Conservation (phyloP, 805 yeast species). For the Isabelozyma rhagii region DNA sequence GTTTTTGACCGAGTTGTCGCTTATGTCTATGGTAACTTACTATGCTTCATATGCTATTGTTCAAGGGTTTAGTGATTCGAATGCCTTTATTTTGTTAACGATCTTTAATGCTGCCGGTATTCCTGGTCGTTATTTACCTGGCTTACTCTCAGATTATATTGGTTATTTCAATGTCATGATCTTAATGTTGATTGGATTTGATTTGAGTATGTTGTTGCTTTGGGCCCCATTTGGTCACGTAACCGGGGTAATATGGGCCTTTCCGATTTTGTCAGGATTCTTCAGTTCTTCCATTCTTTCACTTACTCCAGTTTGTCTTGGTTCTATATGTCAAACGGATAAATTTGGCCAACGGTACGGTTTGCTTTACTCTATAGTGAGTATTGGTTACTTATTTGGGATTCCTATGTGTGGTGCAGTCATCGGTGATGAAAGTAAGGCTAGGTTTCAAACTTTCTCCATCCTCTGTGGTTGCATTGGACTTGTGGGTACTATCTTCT, state of each 20-base stretch:
- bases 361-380: slow-evolving; percentile 57
- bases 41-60: slow-evolving; percentile 55
- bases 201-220: slow-evolving; percentile 47
- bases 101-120: slow-evolving; percentile 46
- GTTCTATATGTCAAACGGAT: slow-evolving; percentile 58
- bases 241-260: slow-evolving; percentile 44
- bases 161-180: slow-evolving; percentile 61
- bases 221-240: slow-evolving; percentile 65
- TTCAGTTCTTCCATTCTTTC: slow-evolving; percentile 61
- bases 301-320: slow-evolving; percentile 66
- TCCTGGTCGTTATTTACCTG: slow-evolving; percentile 55
- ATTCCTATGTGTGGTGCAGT: slow-evolving; percentile 35
- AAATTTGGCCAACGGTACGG: slow-evolving; percentile 72
- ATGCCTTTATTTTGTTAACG: slow-evolving; percentile 44
- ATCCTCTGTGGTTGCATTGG: slow-evolving; percentile 24
- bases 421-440: slow-evolving; percentile 27
- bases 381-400: slow-evolving; percentile 38
- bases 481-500: background rate
- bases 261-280: slow-evolving; percentile 56
- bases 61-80: slow-evolving; percentile 43
- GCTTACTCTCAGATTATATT: slow-evolving; percentile 47
- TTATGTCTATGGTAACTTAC: slow-evolving; percentile 52
- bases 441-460: slow-evolving; percentile 28
- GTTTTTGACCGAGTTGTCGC: slow-evolving; percentile 48
- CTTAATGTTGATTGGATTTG: slow-evolving; percentile 42